Evolutionary conservation across 371 early-diverging fungal genomes (phyloP), one percentile per base, ranked within the genome.

Genomic region (Parasitella parasitica): DNA sequence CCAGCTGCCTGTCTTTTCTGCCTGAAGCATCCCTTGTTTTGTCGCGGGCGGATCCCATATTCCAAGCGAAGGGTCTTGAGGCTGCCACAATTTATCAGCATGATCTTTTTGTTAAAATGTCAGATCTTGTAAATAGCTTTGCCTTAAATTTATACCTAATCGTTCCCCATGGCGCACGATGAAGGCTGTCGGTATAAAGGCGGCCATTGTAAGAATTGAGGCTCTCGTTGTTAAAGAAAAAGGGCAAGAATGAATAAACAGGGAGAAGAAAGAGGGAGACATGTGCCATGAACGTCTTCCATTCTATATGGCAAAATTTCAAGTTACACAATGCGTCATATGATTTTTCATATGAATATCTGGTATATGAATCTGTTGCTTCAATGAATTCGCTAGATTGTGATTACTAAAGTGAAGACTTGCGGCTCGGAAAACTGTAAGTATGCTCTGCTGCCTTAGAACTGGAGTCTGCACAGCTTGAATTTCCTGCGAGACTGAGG

Each of bases 11-110:
- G 57, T 63, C 39, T 38, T 20, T 49, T 48, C 37, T 39, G 56
- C 38, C 34, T 53, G 57, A 2, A 56, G 4, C 15, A 56, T 30
- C 28, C 57, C 57, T 32, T 57, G 46, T 18, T 53, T 37, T 16
- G 76, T 72, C 16, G 77, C 39, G 1, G 81, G 81, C 15, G 81
- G 81, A 49, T 80, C 77, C 71, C 73, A 71, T 16, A 77, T 66
- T 16, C 72, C 81, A 34, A 67, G 64, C 13, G 70, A 67, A 28
- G 71, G 76, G 62, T 80, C 81, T 22, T 43, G 18, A 20, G 77
- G 67, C 56, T 67, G 67, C 77, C 81, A 80, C 30, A 26, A 53
- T 61, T 72, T 73, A 37, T 67, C 50, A 30, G 64, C 61, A 63
- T 72, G 77, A 62, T 80, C 81, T 77, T 53, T 15, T 41, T n/a